Percentiles rank a stretch among this genome's conserved stretches.
phyloP scores from a whole-genome alignment of 2,329 filamentous ascomycete species.

The Trichoderma citrinoviride region DNA sequence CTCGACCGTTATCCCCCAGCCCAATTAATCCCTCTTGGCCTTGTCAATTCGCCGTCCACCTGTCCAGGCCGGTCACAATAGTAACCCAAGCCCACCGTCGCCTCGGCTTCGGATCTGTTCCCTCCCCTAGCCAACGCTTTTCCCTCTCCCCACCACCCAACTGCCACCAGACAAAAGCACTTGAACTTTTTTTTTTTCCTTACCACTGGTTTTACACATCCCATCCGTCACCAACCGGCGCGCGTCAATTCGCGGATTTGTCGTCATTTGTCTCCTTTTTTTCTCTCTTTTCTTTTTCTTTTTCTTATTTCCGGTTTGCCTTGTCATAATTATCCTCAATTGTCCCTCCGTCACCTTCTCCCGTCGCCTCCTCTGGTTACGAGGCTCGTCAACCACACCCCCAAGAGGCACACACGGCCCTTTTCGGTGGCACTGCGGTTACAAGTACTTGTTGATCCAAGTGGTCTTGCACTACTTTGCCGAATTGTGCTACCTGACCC shows the following conservation, averaged over 20 bases:
- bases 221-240: constrained; percentile 9
- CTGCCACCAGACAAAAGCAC: not conserved
- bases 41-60: constrained; percentile 11
- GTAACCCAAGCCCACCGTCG: constrained; percentile 18
- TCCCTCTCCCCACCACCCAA: constrained; percentile 9
- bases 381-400: constrained; percentile 17
- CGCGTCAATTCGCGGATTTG: constrained; percentile 12
- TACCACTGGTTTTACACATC: constrained; percentile 1
- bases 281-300: not conserved
- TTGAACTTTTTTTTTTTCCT: not conserved
- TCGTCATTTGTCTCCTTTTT: not conserved
- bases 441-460: constrained; percentile 20
- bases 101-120: constrained; percentile 18
- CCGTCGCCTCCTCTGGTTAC: not conserved
- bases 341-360: no score
- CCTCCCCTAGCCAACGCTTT: constrained; percentile 17
- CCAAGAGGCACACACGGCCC: constrained; percentile 7
- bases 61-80: constrained; percentile 15
- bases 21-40: constrained; percentile 19
- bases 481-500: constrained; percentile 28
- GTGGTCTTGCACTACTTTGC: constrained; percentile 22
- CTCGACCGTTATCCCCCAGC: constrained; percentile 1
- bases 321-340: not conserved
- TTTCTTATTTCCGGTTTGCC: not conserved
- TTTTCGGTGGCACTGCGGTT: constrained; percentile 19